Evolutionary conservation across 208 protist genomes (phyloP).

Genomic region (Trypanosoma platydactyli): DNA sequence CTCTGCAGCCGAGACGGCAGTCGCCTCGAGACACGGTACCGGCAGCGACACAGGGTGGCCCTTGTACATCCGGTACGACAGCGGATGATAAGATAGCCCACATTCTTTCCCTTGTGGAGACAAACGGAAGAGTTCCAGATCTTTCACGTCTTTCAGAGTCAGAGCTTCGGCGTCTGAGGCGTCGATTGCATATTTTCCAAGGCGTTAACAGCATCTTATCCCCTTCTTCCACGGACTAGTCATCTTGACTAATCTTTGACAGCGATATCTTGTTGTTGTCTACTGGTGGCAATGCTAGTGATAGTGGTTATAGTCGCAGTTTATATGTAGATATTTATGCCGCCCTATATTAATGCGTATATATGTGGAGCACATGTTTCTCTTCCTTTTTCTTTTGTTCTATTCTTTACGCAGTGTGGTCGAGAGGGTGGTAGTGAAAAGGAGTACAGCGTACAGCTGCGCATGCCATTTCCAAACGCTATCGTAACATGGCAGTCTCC

Average conservation of each 20-base stretch:
- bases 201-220: constrained; percentile 1
- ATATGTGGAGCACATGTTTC: constrained; percentile 1
- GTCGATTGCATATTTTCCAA: background rate
- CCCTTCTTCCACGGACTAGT: background rate
- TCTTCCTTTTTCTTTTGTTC: constrained; percentile 15
- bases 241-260: background rate
- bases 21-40: background rate
- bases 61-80: background rate
- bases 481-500: constrained; percentile 41
- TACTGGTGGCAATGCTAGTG: background rate
- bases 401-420: constrained; percentile 10
- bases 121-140: constrained; percentile 13
- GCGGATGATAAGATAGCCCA: constrained; percentile 2
- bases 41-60: background rate
- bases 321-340: background rate
- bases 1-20: background rate
- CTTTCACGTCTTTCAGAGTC: constrained; percentile 15
- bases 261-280: background rate
- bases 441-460: background rate
- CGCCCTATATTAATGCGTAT: constrained; percentile 11
- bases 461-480: constrained; percentile 14
- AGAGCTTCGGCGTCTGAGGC: constrained; percentile 6
- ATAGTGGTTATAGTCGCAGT: background rate
- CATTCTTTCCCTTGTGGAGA: constrained; percentile 17
- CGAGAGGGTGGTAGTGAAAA: background rate